Conservation (phyloP, 2,329 filamentous ascomycete species). For the Coccinonectria pachysandricola region DNA sequence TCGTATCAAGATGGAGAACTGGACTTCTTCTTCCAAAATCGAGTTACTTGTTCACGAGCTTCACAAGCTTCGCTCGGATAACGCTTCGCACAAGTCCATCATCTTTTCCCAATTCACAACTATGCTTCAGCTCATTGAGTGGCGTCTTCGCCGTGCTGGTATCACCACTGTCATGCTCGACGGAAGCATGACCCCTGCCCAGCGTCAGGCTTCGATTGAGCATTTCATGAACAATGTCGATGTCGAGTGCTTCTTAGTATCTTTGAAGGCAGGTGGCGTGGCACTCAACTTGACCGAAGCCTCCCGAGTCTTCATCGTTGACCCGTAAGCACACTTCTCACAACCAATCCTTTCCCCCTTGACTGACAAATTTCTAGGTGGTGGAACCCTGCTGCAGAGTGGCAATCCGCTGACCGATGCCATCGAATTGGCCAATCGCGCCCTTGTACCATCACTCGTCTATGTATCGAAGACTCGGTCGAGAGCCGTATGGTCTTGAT, state of each 20-base stretch:
- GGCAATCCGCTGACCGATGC: constrained; percentile 90
- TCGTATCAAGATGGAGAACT: constrained; percentile 96
- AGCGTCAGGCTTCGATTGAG: constrained; percentile 87
- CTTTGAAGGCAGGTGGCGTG: constrained; percentile 90
- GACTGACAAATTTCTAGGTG: constrained; percentile 48
- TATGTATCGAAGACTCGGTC: constrained; percentile 95
- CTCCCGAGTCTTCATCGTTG: constrained; percentile 88
- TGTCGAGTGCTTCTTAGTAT: constrained; percentile 93
- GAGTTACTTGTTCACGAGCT: constrained; percentile 92
- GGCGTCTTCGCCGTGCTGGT: constrained; percentile 89
- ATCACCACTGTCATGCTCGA: constrained; percentile 98
- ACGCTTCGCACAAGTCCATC: constrained; percentile 90
- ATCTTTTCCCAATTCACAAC: constrained; percentile 97
- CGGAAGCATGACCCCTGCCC: constrained; percentile 89
- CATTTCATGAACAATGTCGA: constrained; percentile 94
- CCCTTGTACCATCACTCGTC: constrained; percentile 84
- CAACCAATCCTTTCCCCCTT: constrained; percentile 1
- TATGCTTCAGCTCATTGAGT: constrained; percentile 95
- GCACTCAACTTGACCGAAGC: constrained; percentile 93
- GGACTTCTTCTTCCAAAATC: constrained; percentile 97
- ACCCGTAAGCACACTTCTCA: constrained; percentile 58
- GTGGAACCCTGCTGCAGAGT: constrained; percentile 99
- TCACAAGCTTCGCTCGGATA: constrained; percentile 83
- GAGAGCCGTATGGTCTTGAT: constrained; percentile 91
- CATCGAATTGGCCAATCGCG: constrained; percentile 94